Percentiles rank a stretch among this genome's conserved stretches.
phyloP scores from a whole-genome alignment of 169 alveolate genomes.

The Plasmodium adleri region DNA sequence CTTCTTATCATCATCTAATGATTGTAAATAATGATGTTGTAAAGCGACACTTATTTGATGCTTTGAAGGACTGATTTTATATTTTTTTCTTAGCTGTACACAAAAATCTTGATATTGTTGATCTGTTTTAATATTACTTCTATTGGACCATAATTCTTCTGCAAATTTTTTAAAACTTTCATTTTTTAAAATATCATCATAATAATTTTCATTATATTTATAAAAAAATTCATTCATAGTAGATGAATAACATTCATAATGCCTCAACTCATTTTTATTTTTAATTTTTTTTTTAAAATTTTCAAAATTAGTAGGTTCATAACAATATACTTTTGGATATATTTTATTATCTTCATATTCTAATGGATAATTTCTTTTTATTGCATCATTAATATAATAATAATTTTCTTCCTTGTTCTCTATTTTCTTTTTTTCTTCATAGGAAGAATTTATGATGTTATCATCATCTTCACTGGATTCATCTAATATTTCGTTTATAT shows the following conservation, averaged over 20 bases:
- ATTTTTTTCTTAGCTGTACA: slow-evolving; percentile 77
- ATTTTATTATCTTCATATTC: slow-evolving; percentile 74
- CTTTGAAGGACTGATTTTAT: slow-evolving; percentile 83
- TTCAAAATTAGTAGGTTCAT: slow-evolving; percentile 66
- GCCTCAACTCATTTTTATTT: slow-evolving; percentile 74
- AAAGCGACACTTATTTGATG: slow-evolving; percentile 78
- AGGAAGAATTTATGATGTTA: background rate
- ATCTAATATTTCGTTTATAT: slow-evolving; percentile 35
- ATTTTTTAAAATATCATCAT: slow-evolving; percentile 71
- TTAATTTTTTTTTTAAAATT: slow-evolving; percentile 67
- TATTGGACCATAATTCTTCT: slow-evolving; percentile 66
- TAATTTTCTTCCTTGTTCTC: background rate
- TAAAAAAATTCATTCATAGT: slow-evolving; percentile 75
- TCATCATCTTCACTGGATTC: slow-evolving; percentile 55
- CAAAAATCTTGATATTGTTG: slow-evolving; percentile 59
- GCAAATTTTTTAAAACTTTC: slow-evolving; percentile 67
- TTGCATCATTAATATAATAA: slow-evolving; percentile 50
- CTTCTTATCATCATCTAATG: slow-evolving; percentile 10
- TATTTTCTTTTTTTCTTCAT: background rate
- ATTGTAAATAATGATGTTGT: slow-evolving; percentile 64
- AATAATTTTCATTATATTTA: slow-evolving; percentile 67
- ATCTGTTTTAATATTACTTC: slow-evolving; percentile 43
- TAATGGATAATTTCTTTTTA: slow-evolving; percentile 61
- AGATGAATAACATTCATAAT: slow-evolving; percentile 72
- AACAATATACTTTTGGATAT: slow-evolving; percentile 75